Base-by-base conservation (phyloP, 1,284 basidiomycete species). In the Pterulicium gracile region DNA sequence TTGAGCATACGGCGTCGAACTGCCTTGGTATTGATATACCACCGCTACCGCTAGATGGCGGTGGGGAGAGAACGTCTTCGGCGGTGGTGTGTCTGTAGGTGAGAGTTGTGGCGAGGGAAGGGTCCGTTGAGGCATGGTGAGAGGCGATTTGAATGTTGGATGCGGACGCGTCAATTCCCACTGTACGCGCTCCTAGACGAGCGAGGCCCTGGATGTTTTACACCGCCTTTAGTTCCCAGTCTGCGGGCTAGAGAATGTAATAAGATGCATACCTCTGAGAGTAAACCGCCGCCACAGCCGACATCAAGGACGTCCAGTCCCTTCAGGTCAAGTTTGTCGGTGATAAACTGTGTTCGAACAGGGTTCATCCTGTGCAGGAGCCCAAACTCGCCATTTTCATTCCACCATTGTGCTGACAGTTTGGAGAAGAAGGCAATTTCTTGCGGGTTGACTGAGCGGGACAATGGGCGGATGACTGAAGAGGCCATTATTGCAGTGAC, bases 301-400 rank as follows among this genome's bases (percentile, higher is more conserved):
- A 98, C 80, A 59, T 92, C 88, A 35, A 91, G 63, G 21, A 82
- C 81, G 52, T 85, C 75, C 58, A 86, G 62, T 0, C 85, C 87
- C 2, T 65, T 56, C 22, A 91, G 61, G 47, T 73, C 13, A 74
- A 92, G 60, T 62, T 95, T 95, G 52, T 92, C 77, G 20, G 82
- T 75, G 17, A 98, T 73, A 60, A 93, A 98, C 48, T 81, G 77
- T 55, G 94, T 77, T 24, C 96, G 74, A 10, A 85, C 75, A 0
- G 92, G 91, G 64, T 99, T 99, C 95, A 99, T 98, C 56, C 81
- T 79, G 62, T 98, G 96, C 24, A 99, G 67, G 32, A 95, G 69
- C 2, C 72, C 76, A 58, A 97, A 96, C 62, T 98, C 94, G 54
- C 95, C 94, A 22, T 73, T 73, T 59, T 96, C 90, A 62, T 97